Percentiles rank a stretch among this genome's conserved stretches.
These are phyloP conservation scores for Pseudogymnoascus sp. DNA, from an alignment of 2,329 filamentous ascomycete species.

Conservation along the genomic window DNA sequence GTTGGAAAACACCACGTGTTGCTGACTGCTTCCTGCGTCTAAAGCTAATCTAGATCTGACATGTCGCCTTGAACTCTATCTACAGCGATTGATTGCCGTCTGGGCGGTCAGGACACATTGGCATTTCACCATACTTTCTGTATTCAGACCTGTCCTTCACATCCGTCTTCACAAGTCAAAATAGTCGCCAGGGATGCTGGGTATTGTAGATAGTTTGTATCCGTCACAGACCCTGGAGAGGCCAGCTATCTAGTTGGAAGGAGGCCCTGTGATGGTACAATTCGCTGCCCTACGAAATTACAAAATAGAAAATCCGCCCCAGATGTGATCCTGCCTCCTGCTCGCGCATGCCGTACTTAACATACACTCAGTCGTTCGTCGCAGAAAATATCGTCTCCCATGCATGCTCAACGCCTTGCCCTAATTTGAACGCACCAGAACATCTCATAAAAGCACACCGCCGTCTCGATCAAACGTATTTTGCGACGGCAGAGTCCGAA, in stretches of 20 bases:
- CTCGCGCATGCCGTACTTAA: not conserved
- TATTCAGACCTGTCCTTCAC: not conserved
- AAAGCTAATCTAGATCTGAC: slow-evolving; percentile 1
- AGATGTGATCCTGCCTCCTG: not conserved
- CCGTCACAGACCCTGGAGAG: slow-evolving; percentile 3
- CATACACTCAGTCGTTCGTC: not conserved
- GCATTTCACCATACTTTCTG: not conserved
- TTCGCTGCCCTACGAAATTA: slow-evolving; percentile 4
- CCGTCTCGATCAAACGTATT: not conserved
- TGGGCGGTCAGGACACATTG: not conserved
- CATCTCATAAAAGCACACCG: slow-evolving; percentile 1
- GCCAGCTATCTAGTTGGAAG: slow-evolving; percentile 7
- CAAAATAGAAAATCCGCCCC: slow-evolving; percentile 6
- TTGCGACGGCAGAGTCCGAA: not conserved
- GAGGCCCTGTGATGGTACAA: slow-evolving; percentile 5
- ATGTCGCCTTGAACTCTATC: not conserved
- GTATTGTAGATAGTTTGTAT: slow-evolving; percentile 5
- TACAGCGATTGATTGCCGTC: not conserved
- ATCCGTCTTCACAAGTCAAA: not conserved
- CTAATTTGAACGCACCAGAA: slow-evolving; percentile 3
- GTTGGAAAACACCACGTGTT: not conserved
- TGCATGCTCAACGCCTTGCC: slow-evolving; percentile 5
- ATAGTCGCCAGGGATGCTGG: not conserved
- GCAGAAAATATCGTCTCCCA: slow-evolving; percentile 2
- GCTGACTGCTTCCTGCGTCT: slow-evolving; percentile 1